Evolutionary conservation across 495 filamentous ascomycete genomes (phyloP).

Genomic region (Haplographium delicatum): DNA sequence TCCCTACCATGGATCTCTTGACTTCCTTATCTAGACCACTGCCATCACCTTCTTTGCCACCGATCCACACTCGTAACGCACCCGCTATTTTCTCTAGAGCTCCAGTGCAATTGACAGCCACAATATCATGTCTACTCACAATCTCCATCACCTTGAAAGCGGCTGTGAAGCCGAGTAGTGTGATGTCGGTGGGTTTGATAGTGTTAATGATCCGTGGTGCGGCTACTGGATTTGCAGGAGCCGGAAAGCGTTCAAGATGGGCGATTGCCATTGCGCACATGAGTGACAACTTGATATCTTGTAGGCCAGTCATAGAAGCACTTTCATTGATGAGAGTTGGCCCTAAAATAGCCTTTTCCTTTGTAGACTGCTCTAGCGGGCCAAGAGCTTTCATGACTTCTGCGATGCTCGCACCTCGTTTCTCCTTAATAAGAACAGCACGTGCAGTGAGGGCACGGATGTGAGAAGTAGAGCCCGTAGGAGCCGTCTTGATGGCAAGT

Average conservation of each 20-base stretch:
- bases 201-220: constrained; percentile 41
- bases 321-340: constrained; percentile 14
- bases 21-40: constrained; percentile 40
- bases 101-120: constrained; percentile 36
- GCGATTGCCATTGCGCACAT: constrained; percentile 77
- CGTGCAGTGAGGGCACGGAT: constrained; percentile 73
- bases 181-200: constrained; percentile 41
- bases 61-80: constrained; percentile 50
- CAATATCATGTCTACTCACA: constrained; percentile 48
- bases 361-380: constrained; percentile 27
- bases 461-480: constrained; percentile 70
- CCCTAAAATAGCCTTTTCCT: neutral
- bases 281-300: constrained; percentile 66
- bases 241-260: constrained; percentile 48
- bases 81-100: constrained; percentile 49
- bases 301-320: constrained; percentile 39
- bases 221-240: constrained; percentile 32
- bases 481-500: constrained; percentile 68
- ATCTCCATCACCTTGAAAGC: constrained; percentile 66
- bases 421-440: constrained; percentile 50
- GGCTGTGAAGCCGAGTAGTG: constrained; percentile 72
- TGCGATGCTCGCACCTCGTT: constrained; percentile 48
- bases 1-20: constrained; percentile 42
- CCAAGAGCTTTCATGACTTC: constrained; percentile 49
- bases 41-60: constrained; percentile 35